A percentile compares a stretch with the other conserved stretches of the same genome.
These are phyloP conservation scores for Penicillium sp. DNA, from an alignment of 2,329 filamentous ascomycete species.

Conservation along the genomic window DNA sequence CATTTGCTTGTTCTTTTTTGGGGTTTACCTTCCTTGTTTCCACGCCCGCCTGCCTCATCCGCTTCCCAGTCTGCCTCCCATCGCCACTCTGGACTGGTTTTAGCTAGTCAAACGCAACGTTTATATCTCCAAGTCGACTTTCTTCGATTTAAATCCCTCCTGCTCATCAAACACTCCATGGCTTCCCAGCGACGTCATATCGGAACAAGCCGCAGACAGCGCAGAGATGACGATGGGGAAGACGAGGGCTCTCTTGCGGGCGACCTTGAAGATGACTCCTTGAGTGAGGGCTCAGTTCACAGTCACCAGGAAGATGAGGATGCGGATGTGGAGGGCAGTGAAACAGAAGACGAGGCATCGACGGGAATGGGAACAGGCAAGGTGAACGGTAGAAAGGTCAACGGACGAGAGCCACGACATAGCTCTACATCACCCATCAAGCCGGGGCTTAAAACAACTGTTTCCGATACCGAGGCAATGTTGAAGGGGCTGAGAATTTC, in stretches of 20 bases:
- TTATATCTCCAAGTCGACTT: neutral
- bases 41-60: constrained; percentile 20
- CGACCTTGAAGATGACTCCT: constrained; percentile 60
- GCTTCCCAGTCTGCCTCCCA: constrained; percentile 14
- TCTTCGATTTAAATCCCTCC: neutral
- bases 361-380: constrained; percentile 20
- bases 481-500: constrained; percentile 58
- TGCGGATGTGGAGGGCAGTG: constrained; percentile 60
- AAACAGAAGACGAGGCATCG: constrained; percentile 54
- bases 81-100: neutral
- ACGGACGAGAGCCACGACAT: constrained; percentile 32
- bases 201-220: constrained; percentile 46
- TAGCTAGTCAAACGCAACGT: neutral
- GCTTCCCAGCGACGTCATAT: constrained; percentile 46
- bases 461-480: constrained; percentile 62
- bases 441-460: constrained; percentile 37
- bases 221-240: constrained; percentile 51
- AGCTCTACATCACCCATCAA: constrained; percentile 38
- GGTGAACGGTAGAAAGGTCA: constrained; percentile 24
- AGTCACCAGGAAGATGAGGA: constrained; percentile 61
- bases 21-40: constrained; percentile 23
- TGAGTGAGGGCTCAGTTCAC: constrained; percentile 61
- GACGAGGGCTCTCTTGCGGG: constrained; percentile 52
- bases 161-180: constrained; percentile 30
- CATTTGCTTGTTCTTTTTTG: constrained; percentile 12